These are phyloP conservation scores for Achaetomium macrosporum DNA, from an alignment of 2,329 filamentous ascomycete genomes.

Conservation along the genomic window DNA sequence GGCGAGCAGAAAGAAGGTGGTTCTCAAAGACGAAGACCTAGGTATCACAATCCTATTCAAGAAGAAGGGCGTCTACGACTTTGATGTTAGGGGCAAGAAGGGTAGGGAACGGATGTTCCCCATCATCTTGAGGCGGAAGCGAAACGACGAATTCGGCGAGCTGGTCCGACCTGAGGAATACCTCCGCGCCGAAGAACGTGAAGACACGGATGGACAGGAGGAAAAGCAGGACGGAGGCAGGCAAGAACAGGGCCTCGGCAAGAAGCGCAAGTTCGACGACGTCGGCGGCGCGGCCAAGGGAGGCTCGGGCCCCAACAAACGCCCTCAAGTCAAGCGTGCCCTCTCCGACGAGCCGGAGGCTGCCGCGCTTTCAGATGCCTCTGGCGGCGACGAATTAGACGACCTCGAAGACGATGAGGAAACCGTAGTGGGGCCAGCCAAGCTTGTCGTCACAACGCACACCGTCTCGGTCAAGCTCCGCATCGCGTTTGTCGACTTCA, in stretches of 20 bases:
- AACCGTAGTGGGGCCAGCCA: slow-evolving; percentile 61
- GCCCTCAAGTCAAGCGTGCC: slow-evolving; percentile 44
- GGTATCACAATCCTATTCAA: slow-evolving; percentile 87
- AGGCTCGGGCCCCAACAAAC: slow-evolving; percentile 51
- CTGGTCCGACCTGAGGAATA: slow-evolving; percentile 92
- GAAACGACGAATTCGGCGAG: slow-evolving; percentile 88
- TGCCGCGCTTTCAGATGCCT: slow-evolving; percentile 31
- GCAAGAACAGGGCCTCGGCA: slow-evolving; percentile 64
- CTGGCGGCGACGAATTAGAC: slow-evolving; percentile 50
- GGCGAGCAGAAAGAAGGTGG: slow-evolving; percentile 76
- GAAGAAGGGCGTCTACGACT: slow-evolving; percentile 87
- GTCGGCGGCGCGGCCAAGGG: slow-evolving; percentile 40
- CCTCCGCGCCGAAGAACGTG: slow-evolving; percentile 83
- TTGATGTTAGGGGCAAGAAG: slow-evolving; percentile 83
- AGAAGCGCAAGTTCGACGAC: slow-evolving; percentile 93
- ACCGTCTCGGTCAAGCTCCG: slow-evolving; percentile 64
- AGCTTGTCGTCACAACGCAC: slow-evolving; percentile 60
- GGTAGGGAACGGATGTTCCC: slow-evolving; percentile 92
- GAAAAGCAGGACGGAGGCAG: slow-evolving; percentile 46
- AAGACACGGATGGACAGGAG: slow-evolving; percentile 63
- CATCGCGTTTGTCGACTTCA: slow-evolving; percentile 86
- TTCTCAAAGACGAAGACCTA: slow-evolving; percentile 80
- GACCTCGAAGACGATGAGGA: slow-evolving; percentile 52
- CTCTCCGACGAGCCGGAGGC: slow-evolving; percentile 43
- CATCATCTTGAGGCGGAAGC: slow-evolving; percentile 69